Conservation (phyloP, 768 basidiomycete species). For the Amanita brunnescens region DNA sequence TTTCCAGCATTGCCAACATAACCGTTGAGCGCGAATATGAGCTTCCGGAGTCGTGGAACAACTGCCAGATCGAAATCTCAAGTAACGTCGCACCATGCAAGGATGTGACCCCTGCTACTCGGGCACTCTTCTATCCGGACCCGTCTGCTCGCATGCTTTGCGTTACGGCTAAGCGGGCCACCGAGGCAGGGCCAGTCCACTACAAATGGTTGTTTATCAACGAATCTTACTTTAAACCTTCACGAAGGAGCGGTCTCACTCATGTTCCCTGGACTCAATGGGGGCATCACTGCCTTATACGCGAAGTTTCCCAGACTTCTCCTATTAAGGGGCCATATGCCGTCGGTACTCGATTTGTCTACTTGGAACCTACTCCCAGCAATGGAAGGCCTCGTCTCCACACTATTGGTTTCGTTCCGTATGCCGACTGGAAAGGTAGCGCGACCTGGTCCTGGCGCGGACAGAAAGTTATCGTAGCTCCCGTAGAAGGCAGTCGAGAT, state of each 20-base stretch:
- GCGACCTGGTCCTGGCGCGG: slow-evolving; percentile 35
- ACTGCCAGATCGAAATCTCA: slow-evolving; percentile 37
- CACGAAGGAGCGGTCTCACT: slow-evolving; percentile 33
- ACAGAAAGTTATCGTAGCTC: slow-evolving; percentile 29
- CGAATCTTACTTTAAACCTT: slow-evolving; percentile 41
- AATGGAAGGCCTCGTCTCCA: slow-evolving; percentile 23
- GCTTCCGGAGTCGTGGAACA: slow-evolving; percentile 44
- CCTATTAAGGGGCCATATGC: slow-evolving; percentile 31
- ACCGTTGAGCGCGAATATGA: slow-evolving; percentile 43
- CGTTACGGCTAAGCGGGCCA: slow-evolving; percentile 34
- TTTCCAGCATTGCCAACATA: slow-evolving; percentile 33
- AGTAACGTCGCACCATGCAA: slow-evolving; percentile 36
- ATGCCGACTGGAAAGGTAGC: slow-evolving; percentile 25
- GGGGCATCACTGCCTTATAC: slow-evolving; percentile 42
- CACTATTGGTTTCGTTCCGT: slow-evolving; percentile 37
- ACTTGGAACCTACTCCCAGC: slow-evolving; percentile 27
- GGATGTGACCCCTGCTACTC: slow-evolving; percentile 26
- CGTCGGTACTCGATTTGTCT: slow-evolving; percentile 39
- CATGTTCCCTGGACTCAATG: slow-evolving; percentile 48
- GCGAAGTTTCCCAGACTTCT: slow-evolving; percentile 25
- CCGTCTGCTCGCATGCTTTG: slow-evolving; percentile 41
- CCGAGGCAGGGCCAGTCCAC: slow-evolving; percentile 19
- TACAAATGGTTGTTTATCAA: slow-evolving; percentile 46
- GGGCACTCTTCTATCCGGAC: slow-evolving; percentile 49
- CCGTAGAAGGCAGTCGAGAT: slow-evolving; percentile 33